Evolutionary conservation across 257 asterid species (phyloP).

Genomic region (Primulina eburnea): DNA sequence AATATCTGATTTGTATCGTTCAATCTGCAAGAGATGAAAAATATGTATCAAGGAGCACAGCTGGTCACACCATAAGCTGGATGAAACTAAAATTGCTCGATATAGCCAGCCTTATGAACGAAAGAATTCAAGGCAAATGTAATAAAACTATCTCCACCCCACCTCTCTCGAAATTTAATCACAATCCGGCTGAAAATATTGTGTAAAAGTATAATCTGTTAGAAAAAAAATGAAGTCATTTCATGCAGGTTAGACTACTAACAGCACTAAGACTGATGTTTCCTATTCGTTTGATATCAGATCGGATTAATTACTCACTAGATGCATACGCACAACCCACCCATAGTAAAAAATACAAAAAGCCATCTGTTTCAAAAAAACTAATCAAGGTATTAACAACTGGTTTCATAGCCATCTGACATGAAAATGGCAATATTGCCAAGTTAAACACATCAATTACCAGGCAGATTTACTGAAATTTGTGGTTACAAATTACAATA

Average conservation of each 20-base stretch:
- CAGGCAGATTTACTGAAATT: no score
- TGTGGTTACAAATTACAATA: no score
- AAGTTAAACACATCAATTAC: no score
- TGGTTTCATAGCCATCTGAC: background rate
- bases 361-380: background rate
- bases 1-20: slow-evolving; percentile 64
- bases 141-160: background rate
- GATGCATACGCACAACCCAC: background rate
- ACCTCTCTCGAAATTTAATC: background rate
- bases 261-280: background rate
- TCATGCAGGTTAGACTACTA: background rate
- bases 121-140: background rate
- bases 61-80: background rate
- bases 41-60: slow-evolving; percentile 3
- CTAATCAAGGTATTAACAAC: background rate
- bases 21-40: slow-evolving; percentile 43
- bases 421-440: no score
- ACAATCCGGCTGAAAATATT: background rate
- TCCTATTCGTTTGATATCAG: background rate
- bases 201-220: background rate
- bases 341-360: background rate
- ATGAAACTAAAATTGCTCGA: background rate
- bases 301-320: background rate
- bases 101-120: background rate
- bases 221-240: background rate